phyloP scores from a whole-genome alignment of 1,284 basidiomycete species.

The Mrakiaceae sp. region DNA sequence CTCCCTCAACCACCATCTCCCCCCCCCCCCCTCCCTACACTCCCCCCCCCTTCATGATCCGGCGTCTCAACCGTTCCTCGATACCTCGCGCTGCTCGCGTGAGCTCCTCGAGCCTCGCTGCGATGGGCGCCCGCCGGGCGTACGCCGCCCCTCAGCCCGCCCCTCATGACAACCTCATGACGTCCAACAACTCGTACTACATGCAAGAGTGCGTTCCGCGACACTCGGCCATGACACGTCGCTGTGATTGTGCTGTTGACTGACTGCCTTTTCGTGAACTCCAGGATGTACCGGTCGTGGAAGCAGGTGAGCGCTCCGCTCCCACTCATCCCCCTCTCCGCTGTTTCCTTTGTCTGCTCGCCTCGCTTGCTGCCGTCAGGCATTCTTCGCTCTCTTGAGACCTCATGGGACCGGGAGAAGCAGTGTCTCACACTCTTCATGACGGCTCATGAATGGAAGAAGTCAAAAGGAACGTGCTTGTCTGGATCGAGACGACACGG shows the following conservation, averaged over 20 bases:
- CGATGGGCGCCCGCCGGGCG: neutral
- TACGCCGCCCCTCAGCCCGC: constrained; percentile 28
- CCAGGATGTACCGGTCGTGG: constrained; percentile 79
- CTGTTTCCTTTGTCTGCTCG: neutral
- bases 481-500: too few relatives aligned
- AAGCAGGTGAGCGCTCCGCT: constrained; percentile 34
- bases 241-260: neutral
- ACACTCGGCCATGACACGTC: too few relatives aligned
- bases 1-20: neutral
- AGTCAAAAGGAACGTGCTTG: too few relatives aligned
- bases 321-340: neutral
- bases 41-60: constrained; percentile 7
- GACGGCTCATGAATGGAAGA: too few relatives aligned
- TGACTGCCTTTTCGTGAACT: neutral
- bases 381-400: neutral
- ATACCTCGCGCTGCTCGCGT: neutral
- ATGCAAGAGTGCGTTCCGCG: constrained; percentile 55
- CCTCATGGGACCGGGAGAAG: neutral
- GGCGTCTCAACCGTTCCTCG: constrained; percentile 8
- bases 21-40: neutral
- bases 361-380: neutral
- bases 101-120: neutral
- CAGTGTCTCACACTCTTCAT: neutral
- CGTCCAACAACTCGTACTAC: constrained; percentile 87
- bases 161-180: constrained; percentile 55